A percentile compares a stretch with the other conserved stretches of the same genome.
Conservation (phyloP, 2,329 filamentous ascomycete genomes). For the Pseudogymnoascus sp. region DNA sequence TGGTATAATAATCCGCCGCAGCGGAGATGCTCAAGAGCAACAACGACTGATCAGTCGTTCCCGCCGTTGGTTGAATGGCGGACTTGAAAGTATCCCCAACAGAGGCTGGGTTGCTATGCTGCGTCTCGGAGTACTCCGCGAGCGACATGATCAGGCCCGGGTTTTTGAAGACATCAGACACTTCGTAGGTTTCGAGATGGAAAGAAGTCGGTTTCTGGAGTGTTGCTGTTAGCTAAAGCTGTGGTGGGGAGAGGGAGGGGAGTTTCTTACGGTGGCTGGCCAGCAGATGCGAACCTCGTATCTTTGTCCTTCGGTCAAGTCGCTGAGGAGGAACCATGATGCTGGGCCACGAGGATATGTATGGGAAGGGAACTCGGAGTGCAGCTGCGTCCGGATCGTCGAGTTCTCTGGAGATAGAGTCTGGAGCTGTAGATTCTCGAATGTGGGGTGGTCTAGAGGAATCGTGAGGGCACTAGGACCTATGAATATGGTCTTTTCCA, state of each 20-base stretch:
- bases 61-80: slow-evolving; percentile 4
- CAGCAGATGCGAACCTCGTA: slow-evolving; percentile 94
- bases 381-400: slow-evolving; percentile 54
- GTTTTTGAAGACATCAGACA: slow-evolving; percentile 52
- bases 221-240: slow-evolving; percentile 12
- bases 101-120: slow-evolving; percentile 28
- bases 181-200: slow-evolving; percentile 54
- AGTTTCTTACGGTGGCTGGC: slow-evolving; percentile 61
- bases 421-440: slow-evolving; percentile 55
- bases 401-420: slow-evolving; percentile 50
- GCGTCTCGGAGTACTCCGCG: slow-evolving; percentile 48
- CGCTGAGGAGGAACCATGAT: slow-evolving; percentile 72
- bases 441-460: slow-evolving; percentile 44
- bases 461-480: slow-evolving; percentile 53
- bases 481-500: slow-evolving; percentile 84
- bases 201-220: slow-evolving; percentile 79
- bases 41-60: slow-evolving; percentile 15
- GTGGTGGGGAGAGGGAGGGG: not conserved
- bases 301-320: slow-evolving; percentile 59
- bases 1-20: slow-evolving; percentile 77
- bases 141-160: slow-evolving; percentile 58
- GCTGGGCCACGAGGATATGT: slow-evolving; percentile 46
- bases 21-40: slow-evolving; percentile 57
- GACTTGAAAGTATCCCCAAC: slow-evolving; percentile 13
- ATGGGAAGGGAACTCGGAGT: slow-evolving; percentile 57